These are phyloP conservation scores for Colletotrichum lini DNA, from an alignment of 2,329 filamentous ascomycete genomes.

Conservation along the genomic window DNA sequence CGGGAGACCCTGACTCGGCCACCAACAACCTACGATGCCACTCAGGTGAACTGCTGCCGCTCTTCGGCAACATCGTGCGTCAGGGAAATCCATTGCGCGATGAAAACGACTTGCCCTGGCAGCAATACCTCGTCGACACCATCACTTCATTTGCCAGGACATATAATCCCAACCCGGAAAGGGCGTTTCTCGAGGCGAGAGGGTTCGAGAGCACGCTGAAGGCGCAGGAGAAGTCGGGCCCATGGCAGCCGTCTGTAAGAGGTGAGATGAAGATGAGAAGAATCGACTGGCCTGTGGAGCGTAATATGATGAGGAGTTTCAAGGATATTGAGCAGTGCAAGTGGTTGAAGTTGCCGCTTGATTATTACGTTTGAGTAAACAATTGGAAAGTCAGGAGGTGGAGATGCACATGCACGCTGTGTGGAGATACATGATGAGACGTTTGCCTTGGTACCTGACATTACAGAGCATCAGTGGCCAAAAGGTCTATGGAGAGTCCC, in stretches of 20 bases:
- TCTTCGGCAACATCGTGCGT: slow-evolving; percentile 58
- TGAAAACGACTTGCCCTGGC: slow-evolving; percentile 45
- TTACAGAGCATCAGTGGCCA: too few relatives aligned
- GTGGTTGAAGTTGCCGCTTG: slow-evolving; percentile 56
- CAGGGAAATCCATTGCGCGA: slow-evolving; percentile 56
- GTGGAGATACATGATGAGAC: neutral
- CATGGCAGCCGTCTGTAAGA: slow-evolving; percentile 52
- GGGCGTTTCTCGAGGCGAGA: slow-evolving; percentile 52
- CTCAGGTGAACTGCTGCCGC: slow-evolving; percentile 59
- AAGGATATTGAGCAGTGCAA: slow-evolving; percentile 63
- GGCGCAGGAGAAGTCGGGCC: slow-evolving; percentile 56
- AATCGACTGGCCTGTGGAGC: slow-evolving; percentile 54
- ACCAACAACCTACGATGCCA: slow-evolving; percentile 63
- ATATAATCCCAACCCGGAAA: slow-evolving; percentile 59
- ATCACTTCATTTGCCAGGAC: slow-evolving; percentile 61
- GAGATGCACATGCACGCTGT: slow-evolving; percentile 6
- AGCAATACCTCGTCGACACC: slow-evolving; percentile 52
- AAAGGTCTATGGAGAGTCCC: too few relatives aligned
- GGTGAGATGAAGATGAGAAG: slow-evolving; percentile 59
- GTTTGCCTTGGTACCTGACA: neutral
- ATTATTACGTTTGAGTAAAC: slow-evolving; percentile 51
- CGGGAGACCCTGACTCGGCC: slow-evolving; percentile 57
- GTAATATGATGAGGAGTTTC: slow-evolving; percentile 52
- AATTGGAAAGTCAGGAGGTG: neutral
- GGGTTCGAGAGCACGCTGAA: slow-evolving; percentile 47